phyloP scores from a whole-genome alignment of 1,284 basidiomycete genomes.

The Trichosporon coremiiforme region DNA sequence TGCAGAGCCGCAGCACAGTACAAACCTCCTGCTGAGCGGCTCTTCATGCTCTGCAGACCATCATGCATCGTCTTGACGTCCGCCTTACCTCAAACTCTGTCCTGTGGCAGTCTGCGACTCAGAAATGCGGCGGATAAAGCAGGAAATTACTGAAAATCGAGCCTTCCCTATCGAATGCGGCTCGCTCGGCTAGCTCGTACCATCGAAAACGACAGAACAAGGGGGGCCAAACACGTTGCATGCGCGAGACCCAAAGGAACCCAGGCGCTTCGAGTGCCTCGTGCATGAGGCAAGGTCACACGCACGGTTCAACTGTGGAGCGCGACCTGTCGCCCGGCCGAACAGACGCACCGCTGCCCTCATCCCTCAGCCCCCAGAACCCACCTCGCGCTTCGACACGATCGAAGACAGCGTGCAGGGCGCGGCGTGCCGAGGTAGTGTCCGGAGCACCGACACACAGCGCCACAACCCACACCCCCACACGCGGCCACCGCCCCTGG shows the following conservation, averaged over 20 bases:
- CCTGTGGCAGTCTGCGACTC: not conserved
- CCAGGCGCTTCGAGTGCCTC: not conserved
- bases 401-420: not conserved
- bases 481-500: not conserved
- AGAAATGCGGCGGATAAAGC: not conserved
- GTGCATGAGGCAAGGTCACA: not conserved
- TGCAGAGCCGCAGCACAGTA: not conserved
- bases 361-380: too few relatives aligned
- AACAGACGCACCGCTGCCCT: not conserved
- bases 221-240: not conserved
- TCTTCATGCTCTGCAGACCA: not conserved
- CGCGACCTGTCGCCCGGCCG: not conserved
- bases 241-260: not conserved
- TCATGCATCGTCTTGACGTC: not conserved
- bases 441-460: not conserved
- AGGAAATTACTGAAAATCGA: not conserved
- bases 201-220: not conserved
- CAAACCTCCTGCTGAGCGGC: conserved; percentile 7
- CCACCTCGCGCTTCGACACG: too few relatives aligned
- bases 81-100: not conserved
- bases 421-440: not conserved
- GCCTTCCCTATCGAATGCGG: not conserved
- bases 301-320: not conserved
- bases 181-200: not conserved
- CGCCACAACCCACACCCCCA: not conserved